Evolutionary conservation across 495 filamentous ascomycete genomes (phyloP).

Genomic region (Neurospora pannonica): DNA sequence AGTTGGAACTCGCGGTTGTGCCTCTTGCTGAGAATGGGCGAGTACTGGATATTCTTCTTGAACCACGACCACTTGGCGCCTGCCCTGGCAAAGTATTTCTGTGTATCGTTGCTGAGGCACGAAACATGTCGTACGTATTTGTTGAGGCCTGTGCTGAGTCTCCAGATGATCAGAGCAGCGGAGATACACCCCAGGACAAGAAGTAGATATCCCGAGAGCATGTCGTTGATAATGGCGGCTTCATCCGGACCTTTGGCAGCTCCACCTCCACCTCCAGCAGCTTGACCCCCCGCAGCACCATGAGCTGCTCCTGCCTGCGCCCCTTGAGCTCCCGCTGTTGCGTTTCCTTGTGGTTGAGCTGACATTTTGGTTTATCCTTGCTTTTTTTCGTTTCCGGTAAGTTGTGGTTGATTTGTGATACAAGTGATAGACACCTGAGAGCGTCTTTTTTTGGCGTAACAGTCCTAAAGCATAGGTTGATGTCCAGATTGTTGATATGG

Average conservation of each 20-base stretch:
- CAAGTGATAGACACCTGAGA: background rate
- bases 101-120: constrained; percentile 58
- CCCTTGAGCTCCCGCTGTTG: constrained; percentile 1
- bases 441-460: background rate
- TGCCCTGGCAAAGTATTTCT: constrained; percentile 41
- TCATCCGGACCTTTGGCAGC: constrained; percentile 11
- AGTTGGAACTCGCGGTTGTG: constrained; percentile 86
- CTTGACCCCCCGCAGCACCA: background rate
- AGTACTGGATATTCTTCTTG: constrained; percentile 74
- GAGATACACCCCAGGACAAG: constrained; percentile 36
- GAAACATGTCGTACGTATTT: constrained; percentile 67
- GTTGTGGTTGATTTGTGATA: background rate
- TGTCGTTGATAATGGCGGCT: constrained; percentile 30
- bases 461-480: background rate
- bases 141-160: constrained; percentile 44
- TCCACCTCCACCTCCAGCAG: background rate
- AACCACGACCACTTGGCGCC: constrained; percentile 51
- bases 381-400: background rate
- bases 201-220: constrained; percentile 39
- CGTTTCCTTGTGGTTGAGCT: background rate
- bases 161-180: constrained; percentile 36
- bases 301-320: constrained; percentile 1
- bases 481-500: background rate
- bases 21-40: constrained; percentile 70
- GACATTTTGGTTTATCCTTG: background rate